Evolutionary conservation across 306 rosid genomes (phyloP).

Genomic region (Pyrus betulifolia): DNA sequence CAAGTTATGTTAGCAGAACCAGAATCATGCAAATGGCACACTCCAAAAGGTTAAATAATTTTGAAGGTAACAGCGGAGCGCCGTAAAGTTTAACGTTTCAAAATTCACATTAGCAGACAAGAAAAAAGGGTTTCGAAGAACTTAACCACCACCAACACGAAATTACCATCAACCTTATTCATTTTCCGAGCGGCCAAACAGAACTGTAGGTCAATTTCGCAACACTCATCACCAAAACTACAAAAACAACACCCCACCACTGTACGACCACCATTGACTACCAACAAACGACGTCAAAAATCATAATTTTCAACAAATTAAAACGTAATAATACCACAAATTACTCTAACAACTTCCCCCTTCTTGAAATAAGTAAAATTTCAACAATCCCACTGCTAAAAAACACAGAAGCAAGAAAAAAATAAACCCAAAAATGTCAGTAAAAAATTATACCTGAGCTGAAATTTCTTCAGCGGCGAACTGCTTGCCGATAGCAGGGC

Average conservation of each 20-base stretch:
- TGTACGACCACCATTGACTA: background rate
- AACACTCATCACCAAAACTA: background rate
- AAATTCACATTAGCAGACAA: background rate
- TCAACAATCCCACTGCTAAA: background rate
- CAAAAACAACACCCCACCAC: background rate
- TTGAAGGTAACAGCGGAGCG: background rate
- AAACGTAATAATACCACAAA: background rate
- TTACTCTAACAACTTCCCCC: background rate
- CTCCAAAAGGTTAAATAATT: background rate
- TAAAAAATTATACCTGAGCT: constrained; percentile 50
- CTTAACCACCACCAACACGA: background rate
- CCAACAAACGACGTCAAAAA: background rate
- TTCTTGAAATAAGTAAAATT: background rate
- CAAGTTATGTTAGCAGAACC: background rate
- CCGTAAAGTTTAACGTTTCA: background rate
- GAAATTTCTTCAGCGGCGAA: constrained; percentile 75
- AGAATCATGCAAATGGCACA: background rate
- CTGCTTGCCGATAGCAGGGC: constrained; percentile 59
- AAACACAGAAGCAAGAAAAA: constrained; percentile 6
- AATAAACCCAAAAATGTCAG: background rate
- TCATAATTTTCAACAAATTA: background rate
- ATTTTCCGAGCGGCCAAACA: background rate
- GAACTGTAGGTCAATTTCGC: background rate
- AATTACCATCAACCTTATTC: background rate
- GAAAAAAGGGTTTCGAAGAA: background rate